Conservation (phyloP, 23 red algal species). For the Gracilaria vermiculophylla region DNA sequence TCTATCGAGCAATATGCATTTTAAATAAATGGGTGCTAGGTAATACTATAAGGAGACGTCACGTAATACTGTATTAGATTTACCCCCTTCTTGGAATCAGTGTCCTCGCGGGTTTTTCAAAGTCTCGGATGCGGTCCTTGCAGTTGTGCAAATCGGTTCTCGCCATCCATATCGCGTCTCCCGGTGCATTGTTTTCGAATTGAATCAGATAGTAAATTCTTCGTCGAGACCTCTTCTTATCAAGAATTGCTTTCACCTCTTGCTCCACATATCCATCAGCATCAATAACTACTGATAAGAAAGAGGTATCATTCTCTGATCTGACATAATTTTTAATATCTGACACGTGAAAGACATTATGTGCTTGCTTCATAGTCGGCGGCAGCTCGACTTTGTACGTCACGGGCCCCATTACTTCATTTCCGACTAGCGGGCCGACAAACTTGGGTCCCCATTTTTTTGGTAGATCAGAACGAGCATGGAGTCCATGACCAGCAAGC, state of each 20-base stretch:
- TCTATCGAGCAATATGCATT: too few species aligned
- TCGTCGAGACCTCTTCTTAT: not conserved
- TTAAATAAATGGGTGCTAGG: too few species aligned
- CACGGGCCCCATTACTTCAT: not conserved
- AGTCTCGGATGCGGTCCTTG: not conserved
- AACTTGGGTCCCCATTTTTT: conserved; percentile 30
- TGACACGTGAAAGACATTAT: conserved; percentile 37
- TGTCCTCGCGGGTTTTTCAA: not conserved
- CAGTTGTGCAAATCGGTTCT: conserved; percentile 9
- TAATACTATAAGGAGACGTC: not conserved
- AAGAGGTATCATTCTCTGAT: not conserved
- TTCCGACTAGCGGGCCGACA: not conserved
- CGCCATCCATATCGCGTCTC: conserved; percentile 17
- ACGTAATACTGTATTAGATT: not conserved
- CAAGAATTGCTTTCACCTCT: conserved; percentile 9
- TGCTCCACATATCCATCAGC: conserved; percentile 38
- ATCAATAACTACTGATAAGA: conserved; percentile 26
- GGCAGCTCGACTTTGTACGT: conserved; percentile 41
- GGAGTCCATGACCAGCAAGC: not conserved
- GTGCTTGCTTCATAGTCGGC: conserved; percentile 16
- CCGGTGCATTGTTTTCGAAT: not conserved
- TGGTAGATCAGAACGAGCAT: not conserved
- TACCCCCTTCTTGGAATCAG: not conserved
- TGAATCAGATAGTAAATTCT: conserved; percentile 3
- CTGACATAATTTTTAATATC: conserved; percentile 3